phyloP scores from a whole-genome alignment of 2,329 filamentous ascomycete genomes.

The Alternaria tenuissima region DNA sequence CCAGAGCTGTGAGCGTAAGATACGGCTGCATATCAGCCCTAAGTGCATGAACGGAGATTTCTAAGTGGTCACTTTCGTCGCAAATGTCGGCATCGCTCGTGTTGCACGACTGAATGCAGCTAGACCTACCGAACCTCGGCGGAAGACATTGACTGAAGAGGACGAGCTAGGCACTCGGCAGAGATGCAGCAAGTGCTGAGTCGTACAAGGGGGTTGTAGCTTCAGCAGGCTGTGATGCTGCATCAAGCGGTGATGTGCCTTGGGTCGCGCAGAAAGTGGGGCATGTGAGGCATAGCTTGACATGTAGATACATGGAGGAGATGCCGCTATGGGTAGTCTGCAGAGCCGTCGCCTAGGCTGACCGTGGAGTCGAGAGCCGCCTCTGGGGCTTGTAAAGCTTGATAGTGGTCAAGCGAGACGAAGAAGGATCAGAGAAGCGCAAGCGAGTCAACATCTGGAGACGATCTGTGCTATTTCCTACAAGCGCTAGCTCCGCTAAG shows the following conservation, averaged over 20 bases:
- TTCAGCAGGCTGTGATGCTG: slow-evolving; percentile 23
- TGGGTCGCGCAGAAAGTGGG: slow-evolving; percentile 23
- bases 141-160: slow-evolving; percentile 16
- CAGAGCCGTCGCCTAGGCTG: slow-evolving; percentile 15
- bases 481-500: slow-evolving; percentile 18
- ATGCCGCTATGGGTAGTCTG: slow-evolving; percentile 17
- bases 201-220: slow-evolving; percentile 25
- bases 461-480: slow-evolving; percentile 23
- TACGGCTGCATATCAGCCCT: slow-evolving; percentile 21
- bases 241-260: slow-evolving; percentile 25
- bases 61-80: slow-evolving; percentile 11
- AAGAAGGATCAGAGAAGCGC: slow-evolving; percentile 23
- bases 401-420: slow-evolving; percentile 2
- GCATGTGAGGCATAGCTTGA: slow-evolving; percentile 18
- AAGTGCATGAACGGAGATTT: slow-evolving; percentile 15
- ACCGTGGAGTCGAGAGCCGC: slow-evolving; percentile 20
- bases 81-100: slow-evolving; percentile 14
- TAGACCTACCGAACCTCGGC: slow-evolving; percentile 22
- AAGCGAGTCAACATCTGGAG: slow-evolving; percentile 12
- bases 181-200: slow-evolving; percentile 21
- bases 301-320: slow-evolving; percentile 17
- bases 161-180: slow-evolving; percentile 19
- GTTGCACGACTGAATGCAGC: slow-evolving; percentile 23
- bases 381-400: slow-evolving; percentile 12
- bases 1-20: slow-evolving; percentile 11